phyloP scores from a whole-genome alignment of 169 alveolate species.

The Cryptosporidium ryanae region DNA sequence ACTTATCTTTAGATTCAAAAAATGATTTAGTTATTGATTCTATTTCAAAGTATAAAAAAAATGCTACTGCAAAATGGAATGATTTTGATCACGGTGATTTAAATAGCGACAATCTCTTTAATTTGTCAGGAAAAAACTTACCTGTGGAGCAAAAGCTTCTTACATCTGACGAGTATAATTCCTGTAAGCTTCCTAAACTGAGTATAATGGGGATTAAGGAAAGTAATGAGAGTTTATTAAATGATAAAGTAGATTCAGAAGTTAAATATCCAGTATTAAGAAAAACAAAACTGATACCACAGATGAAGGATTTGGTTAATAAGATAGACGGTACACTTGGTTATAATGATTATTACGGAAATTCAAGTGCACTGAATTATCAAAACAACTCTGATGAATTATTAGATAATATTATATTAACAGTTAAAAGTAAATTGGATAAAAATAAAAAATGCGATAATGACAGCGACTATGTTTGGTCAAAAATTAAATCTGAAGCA shows the following conservation, averaged over 20 bases:
- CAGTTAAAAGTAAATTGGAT: slow-evolving; percentile 9
- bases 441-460: neutral
- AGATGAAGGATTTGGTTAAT: slow-evolving; percentile 39
- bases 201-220: neutral
- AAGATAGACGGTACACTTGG: neutral
- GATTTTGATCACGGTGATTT: slow-evolving; percentile 49
- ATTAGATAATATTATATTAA: slow-evolving; percentile 6
- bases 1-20: neutral
- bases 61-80: slow-evolving; percentile 52
- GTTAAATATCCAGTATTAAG: slow-evolving; percentile 40
- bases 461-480: slow-evolving; percentile 10
- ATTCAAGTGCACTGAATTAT: slow-evolving; percentile 2
- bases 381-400: slow-evolving; percentile 38
- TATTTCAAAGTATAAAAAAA: neutral
- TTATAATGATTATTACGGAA: too few relatives aligned
- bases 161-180: slow-evolving; percentile 54
- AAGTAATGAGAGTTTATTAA: neutral
- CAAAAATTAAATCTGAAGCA: neutral
- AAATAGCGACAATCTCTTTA: slow-evolving; percentile 1
- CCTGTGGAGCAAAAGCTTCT: slow-evolving; percentile 47
- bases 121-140: slow-evolving; percentile 19
- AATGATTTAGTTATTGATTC: neutral
- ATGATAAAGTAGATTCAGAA: neutral
- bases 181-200: slow-evolving; percentile 31
- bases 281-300: slow-evolving; percentile 30